Evolutionary conservation across 192 early-diverging fungal species (phyloP), one percentile per base, ranked within the genome.

Genomic region (Diversispora epigaea): DNA sequence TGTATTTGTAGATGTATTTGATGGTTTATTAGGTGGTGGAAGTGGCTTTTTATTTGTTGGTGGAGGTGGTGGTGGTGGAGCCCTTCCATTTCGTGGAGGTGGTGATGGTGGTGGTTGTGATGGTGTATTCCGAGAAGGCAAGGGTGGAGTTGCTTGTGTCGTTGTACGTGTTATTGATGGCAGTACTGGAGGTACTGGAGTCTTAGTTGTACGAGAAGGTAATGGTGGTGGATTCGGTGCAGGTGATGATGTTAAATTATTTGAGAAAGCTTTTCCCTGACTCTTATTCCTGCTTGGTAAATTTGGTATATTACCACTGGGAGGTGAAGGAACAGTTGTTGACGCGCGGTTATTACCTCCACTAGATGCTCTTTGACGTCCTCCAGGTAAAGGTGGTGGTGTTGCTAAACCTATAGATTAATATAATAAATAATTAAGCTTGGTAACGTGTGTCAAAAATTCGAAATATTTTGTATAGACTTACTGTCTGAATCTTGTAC

Each of bases 401-500:
- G 54, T 10, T 50, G 61, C 73, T 17, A 75, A 64, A 75, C 43
- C 73, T 75, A 62, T n/a, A 47, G 39, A 54, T 14, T 19, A 19
- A 11, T 52, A 5, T 1, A 5, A 19, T 32, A 14, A 9, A 52
- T 52, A 47, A 52, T 43, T 69, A 1, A 17, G 49, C 45, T 15
- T 25, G 9, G 14, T 44, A 32, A 15, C 5, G 7, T 19, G 10
- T 2, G 11, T 58, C 6, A 76, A 64, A 10, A 65, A 61, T 43
- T 62, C 57, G 4, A 11, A 44, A 41, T n/a, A 44, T 40, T 64
- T 32, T 32, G 25, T 32, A 32, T 32, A 32, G 25, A 25, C n/a
- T 82, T 81, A 60, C 84, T 85, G 66, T 77, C 85, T 56, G 80
- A 83, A 56, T 86, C 82, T 39, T 86, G 87, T 22, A 85, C 87